A percentile compares a stretch with the other conserved stretches of the same genome.
These are phyloP conservation scores for Priceomyces fermenticarens DNA, from an alignment of 805 yeast genomes.

Conservation along the genomic window DNA sequence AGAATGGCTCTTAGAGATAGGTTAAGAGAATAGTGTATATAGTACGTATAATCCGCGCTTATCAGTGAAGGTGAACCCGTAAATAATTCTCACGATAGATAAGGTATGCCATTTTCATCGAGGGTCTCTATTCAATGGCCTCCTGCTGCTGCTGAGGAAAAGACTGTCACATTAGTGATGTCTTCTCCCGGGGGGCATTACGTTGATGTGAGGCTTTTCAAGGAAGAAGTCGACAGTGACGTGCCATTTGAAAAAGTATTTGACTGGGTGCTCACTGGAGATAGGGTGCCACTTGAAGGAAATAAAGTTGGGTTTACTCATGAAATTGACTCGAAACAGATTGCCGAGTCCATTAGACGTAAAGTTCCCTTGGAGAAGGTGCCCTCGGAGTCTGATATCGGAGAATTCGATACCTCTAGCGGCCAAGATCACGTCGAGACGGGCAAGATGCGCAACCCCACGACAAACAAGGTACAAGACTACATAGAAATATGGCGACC, in stretches of 20 bases:
- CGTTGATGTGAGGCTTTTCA: slow-evolving; percentile 43
- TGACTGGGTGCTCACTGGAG: slow-evolving; percentile 60
- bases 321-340: slow-evolving; percentile 40
- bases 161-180: slow-evolving; percentile 47
- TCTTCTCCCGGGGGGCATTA: slow-evolving; percentile 43
- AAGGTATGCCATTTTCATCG: slow-evolving; percentile 35
- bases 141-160: slow-evolving; percentile 38
- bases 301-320: slow-evolving; percentile 38
- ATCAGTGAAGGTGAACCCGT: too few relatives aligned
- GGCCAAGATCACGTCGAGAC: slow-evolving; percentile 47
- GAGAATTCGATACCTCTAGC: slow-evolving; percentile 39
- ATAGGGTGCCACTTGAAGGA: slow-evolving; percentile 35
- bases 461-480: slow-evolving; percentile 36
- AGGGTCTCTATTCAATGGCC: slow-evolving; percentile 55
- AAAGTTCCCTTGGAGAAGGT: slow-evolving; percentile 30
- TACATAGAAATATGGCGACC: slow-evolving; percentile 58
- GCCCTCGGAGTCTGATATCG: slow-evolving; percentile 39
- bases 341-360: slow-evolving; percentile 22
- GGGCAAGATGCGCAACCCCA: slow-evolving; percentile 48
- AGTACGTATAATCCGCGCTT: neutral
- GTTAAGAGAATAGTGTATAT: slow-evolving; percentile 4
- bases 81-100: neutral
- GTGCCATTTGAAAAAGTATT: slow-evolving; percentile 26
- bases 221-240: slow-evolving; percentile 4
- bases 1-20: slow-evolving; percentile 9